Base-by-base conservation (phyloP, 2,329 filamentous ascomycete species). In the Colletotrichum shisoi region DNA sequence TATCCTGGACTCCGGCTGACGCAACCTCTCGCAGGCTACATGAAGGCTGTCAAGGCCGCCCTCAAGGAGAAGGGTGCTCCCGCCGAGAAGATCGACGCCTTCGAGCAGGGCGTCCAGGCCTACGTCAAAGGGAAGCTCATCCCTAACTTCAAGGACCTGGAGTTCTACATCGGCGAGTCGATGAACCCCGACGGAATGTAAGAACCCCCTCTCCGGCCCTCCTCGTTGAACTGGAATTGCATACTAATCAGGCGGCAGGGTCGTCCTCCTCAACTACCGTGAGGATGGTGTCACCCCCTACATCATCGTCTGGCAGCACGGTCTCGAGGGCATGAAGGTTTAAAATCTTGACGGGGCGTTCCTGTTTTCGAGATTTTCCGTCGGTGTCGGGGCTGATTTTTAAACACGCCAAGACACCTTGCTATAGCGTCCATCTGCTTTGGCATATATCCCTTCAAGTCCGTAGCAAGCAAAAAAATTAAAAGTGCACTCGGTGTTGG, bases 161-260 rank as follows among this genome's bases (percentile, higher is more conserved):
- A 98, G 81, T 94, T 97, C 82, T 91, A 91, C 82, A 92, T 91
- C 74, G 94, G 94, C 83, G 90, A 95, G 85, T 91, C 88, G 74
- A 96, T 96, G 92, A 88, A 96, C 82, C 89, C 91, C 74, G 92
- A 97, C 76, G 94, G 91, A 84, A 96, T 97, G 95, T 95, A 84
- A 76, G 91, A 87, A 40, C 19, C 34, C 15, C 39, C 68, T 27
- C 49, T 19, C 34, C 15, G 34, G 68, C 31, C 49, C 13, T 49
- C 15, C 34, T 46, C 24, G 12, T 66, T 67, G 57, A 21, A 42
- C 31, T 57, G 19, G 17, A 37, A 15, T 24, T 34, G 56, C 21
- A 37, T 44, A 4, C 54, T 53, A 31, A 58, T 17, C 17, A 9
- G 37, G 11, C 8, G 19, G 11, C 71, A 94, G 91, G 89, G 85